Percentiles rank a stretch among this genome's conserved stretches.
Evolutionary conservation across 306 rosid species (phyloP).

Genomic region (Alnus rubra): DNA sequence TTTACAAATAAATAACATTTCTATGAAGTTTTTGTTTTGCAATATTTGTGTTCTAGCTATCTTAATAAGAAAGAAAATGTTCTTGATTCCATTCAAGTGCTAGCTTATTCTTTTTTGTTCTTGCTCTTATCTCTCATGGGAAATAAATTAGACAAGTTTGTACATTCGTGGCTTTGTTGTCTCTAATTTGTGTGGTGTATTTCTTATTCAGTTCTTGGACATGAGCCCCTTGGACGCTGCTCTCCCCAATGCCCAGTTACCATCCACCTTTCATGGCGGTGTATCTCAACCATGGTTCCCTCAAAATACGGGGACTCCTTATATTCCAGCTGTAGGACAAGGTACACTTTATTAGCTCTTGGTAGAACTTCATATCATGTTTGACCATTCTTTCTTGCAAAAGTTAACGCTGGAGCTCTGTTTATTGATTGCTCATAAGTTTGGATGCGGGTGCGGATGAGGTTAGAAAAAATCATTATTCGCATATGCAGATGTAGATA

Average conservation of each 20-base stretch:
- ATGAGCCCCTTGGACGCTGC: conserved; percentile 72
- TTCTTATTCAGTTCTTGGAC: conserved; percentile 65
- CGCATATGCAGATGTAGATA: no score
- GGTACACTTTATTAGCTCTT: conserved; percentile 43
- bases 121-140: conserved; percentile 7
- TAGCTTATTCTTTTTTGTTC: neutral
- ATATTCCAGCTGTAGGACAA: conserved; percentile 61
- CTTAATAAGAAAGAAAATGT: no score
- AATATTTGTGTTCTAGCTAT: neutral
- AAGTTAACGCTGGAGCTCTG: neutral
- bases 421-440: neutral
- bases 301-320: conserved; percentile 51
- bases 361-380: conserved; percentile 15
- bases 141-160: neutral
- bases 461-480: no score
- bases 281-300: conserved; percentile 76
- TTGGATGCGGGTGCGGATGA: no score
- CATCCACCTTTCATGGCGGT: conserved; percentile 55
- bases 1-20: neutral
- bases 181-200: conserved; percentile 15
- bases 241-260: conserved; percentile 62
- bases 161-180: neutral
- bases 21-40: neutral
- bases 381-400: neutral
- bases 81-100: neutral